Conservation (phyloP, 108 stramenopile genomes). For the Skeletonema costatum region DNA sequence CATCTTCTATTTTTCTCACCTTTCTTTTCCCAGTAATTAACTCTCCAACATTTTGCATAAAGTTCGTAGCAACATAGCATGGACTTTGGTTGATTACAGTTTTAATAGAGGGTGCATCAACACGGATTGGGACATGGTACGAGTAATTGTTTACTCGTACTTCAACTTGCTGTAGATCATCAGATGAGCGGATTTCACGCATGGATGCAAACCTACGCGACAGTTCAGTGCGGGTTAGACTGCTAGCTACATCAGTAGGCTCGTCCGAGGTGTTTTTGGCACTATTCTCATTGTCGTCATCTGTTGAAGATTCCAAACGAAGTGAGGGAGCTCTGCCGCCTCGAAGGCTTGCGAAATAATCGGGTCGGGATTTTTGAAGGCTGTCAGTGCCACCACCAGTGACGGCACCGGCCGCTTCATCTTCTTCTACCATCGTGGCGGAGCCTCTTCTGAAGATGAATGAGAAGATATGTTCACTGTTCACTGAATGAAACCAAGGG, state of each 20-base stretch:
- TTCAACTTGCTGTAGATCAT: conserved; percentile 15
- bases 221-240: neutral
- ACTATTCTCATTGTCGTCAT: neutral
- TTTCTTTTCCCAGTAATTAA: conserved; percentile 23
- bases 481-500: too few relatives aligned
- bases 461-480: too few relatives aligned
- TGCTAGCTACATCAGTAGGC: neutral
- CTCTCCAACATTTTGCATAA: conserved; percentile 27
- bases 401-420: too few relatives aligned
- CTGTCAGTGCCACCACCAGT: too few relatives aligned
- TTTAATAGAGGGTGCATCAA: conserved; percentile 38
- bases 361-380: conserved; percentile 20
- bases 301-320: neutral
- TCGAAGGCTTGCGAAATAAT: conserved; percentile 13
- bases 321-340: conserved; percentile 12
- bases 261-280: neutral
- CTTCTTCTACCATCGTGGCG: too few relatives aligned
- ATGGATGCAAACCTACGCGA: neutral
- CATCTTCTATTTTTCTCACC: neutral
- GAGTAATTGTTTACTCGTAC: conserved; percentile 31
- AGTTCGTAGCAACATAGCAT: conserved; percentile 31
- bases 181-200: neutral
- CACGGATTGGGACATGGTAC: conserved; percentile 18
- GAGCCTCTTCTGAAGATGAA: too few relatives aligned
- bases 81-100: conserved; percentile 43